A percentile compares a stretch with the other conserved stretches of the same genome.
These are phyloP conservation scores for Nectriaceae sp. DNA, from an alignment of 2,329 filamentous ascomycete species.

Conservation along the genomic window DNA sequence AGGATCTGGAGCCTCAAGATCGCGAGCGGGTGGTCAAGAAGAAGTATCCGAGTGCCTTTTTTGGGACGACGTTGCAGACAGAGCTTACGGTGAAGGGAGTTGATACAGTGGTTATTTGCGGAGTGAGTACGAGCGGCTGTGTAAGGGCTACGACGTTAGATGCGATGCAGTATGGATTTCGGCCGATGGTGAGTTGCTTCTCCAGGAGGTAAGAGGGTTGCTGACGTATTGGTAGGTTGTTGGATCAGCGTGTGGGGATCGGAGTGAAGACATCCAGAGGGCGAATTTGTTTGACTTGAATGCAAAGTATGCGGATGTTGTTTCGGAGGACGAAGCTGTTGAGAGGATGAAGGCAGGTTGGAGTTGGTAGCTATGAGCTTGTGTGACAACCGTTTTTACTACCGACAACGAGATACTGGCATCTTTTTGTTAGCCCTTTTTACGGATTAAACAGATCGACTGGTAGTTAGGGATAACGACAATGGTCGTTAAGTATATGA, in stretches of 20 bases:
- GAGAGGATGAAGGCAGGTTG: conserved; percentile 40
- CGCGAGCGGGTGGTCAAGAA: conserved; percentile 42
- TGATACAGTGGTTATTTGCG: conserved; percentile 48
- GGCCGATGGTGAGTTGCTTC: conserved; percentile 41
- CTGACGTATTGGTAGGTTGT: conserved; percentile 36
- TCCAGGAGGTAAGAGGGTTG: not conserved
- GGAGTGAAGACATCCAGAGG: conserved; percentile 44
- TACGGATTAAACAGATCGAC: no score
- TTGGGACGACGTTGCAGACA: conserved; percentile 45
- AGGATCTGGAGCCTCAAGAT: conserved; percentile 38
- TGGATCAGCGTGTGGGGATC: conserved; percentile 46
- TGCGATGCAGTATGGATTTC: conserved; percentile 44
- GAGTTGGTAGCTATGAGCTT: no score
- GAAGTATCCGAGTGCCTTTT: conserved; percentile 36
- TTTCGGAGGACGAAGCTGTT: conserved; percentile 42
- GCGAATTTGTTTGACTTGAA: conserved; percentile 48
- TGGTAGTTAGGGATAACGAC: no score
- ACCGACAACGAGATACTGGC: no score
- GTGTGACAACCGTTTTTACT: no score
- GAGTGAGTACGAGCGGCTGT: conserved; percentile 49
- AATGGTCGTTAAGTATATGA: no score
- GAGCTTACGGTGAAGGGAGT: conserved; percentile 39
- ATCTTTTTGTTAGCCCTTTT: no score
- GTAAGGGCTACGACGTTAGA: conserved; percentile 47
- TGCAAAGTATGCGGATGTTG: conserved; percentile 49